phyloP scores from a whole-genome alignment of 306 rosid genomes.

The Coriaria nepalensis region DNA sequence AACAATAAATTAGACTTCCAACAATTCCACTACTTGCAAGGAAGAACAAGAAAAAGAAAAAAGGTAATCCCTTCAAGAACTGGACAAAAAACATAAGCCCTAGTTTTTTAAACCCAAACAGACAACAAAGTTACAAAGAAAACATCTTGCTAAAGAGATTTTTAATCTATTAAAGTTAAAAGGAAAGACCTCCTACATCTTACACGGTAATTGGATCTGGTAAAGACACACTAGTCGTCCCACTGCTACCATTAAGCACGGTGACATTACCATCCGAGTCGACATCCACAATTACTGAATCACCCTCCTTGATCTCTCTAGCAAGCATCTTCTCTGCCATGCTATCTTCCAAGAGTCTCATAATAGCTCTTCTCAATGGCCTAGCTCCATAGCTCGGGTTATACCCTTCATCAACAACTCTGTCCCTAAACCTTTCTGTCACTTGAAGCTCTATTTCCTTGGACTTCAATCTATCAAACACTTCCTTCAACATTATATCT shows the following conservation, averaged over 20 bases:
- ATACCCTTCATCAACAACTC: constrained; percentile 90
- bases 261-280: constrained; percentile 88
- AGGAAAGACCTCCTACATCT: background rate
- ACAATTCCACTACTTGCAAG: too few relatives aligned
- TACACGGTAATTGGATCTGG: constrained; percentile 49
- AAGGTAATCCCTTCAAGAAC: too few relatives aligned
- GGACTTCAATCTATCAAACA: constrained; percentile 62
- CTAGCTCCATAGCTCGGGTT: constrained; percentile 98
- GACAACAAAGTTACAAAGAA: too few relatives aligned
- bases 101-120: too few relatives aligned
- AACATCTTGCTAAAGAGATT: too few relatives aligned
- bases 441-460: constrained; percentile 83
- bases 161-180: background rate
- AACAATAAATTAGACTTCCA: too few relatives aligned
- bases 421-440: constrained; percentile 80
- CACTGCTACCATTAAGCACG: constrained; percentile 70
- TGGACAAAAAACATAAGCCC: too few relatives aligned
- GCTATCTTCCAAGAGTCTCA: constrained; percentile 94
- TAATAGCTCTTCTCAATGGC: constrained; percentile 90
- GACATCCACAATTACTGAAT: constrained; percentile 80
- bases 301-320: constrained; percentile 87
- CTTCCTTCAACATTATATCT: constrained; percentile 88
- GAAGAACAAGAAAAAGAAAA: too few relatives aligned
- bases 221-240: constrained; percentile 45
- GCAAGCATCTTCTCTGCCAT: constrained; percentile 99